Percentiles rank a stretch among this genome's conserved stretches.
Evolutionary conservation across 1,284 basidiomycete species (phyloP).

Genomic region (Pascua sp.): DNA sequence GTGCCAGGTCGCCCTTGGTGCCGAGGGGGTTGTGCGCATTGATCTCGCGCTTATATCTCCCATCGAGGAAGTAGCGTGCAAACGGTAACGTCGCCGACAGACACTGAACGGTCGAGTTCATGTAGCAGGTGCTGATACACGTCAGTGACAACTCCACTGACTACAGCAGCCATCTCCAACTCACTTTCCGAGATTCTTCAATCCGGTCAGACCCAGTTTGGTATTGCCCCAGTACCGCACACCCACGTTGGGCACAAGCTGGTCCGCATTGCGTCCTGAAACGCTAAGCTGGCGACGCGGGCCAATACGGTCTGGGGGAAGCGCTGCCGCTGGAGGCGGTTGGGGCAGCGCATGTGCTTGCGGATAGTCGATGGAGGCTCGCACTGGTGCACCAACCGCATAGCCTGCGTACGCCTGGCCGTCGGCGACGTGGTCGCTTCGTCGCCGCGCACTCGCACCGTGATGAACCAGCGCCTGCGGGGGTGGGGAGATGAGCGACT

Average conservation of each 20-base stretch:
- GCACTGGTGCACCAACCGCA: conserved; percentile 55
- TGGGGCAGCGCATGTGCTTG: conserved; percentile 58
- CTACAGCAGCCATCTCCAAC: conserved; percentile 26
- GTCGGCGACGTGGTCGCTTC: conserved; percentile 72
- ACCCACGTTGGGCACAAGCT: conserved; percentile 5
- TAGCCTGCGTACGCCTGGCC: not conserved
- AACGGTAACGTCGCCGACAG: conserved; percentile 87
- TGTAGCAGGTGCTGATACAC: conserved; percentile 73
- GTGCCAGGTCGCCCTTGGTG: conserved; percentile 78
- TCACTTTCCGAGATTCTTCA: conserved; percentile 89
- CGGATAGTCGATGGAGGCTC: conserved; percentile 69
- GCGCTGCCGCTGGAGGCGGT: conserved; percentile 64
- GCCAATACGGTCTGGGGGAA: conserved; percentile 23
- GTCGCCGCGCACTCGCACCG: conserved; percentile 61
- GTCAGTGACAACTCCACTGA: conserved; percentile 2
- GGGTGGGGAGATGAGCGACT: conserved; percentile 56
- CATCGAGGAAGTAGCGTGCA: conserved; percentile 84
- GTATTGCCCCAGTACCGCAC: conserved; percentile 70
- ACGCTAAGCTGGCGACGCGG: too few species aligned
- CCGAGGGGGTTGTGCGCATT: conserved; percentile 85
- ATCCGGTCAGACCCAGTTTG: conserved; percentile 73
- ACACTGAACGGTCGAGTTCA: conserved; percentile 98
- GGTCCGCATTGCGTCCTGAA: conserved; percentile 1
- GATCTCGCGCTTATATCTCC: conserved; percentile 79
- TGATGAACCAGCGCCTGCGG: conserved; percentile 70